Evolutionary conservation across 768 basidiomycete species (phyloP).

Genomic region (Rhodotorula toruloides): DNA sequence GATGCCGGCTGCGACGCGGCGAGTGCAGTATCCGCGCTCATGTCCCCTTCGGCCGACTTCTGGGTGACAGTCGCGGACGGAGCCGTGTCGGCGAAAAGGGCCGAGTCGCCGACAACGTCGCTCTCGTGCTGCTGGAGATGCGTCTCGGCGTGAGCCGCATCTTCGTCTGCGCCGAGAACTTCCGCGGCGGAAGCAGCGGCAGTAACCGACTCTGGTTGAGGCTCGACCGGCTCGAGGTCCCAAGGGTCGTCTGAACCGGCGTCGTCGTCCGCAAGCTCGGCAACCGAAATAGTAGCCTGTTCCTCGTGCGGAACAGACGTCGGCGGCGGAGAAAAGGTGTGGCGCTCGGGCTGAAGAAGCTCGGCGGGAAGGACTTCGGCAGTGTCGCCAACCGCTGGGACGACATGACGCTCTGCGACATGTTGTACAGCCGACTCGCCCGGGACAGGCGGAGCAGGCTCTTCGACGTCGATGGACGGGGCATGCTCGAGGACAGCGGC

Average conservation of each 20-base stretch:
- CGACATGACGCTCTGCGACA: neutral
- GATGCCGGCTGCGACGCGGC: too few species aligned
- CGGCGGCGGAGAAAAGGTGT: slow-evolving; percentile 8
- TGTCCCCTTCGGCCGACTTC: too few species aligned
- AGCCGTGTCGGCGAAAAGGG: too few species aligned
- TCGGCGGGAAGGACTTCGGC: neutral
- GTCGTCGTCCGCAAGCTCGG: neutral
- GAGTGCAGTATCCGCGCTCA: too few species aligned
- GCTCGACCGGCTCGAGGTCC: slow-evolving; percentile 13
- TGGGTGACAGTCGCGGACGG: too few species aligned
- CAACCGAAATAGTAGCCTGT: too few species aligned
- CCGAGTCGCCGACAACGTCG: too few species aligned
- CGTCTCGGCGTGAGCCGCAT: too few species aligned
- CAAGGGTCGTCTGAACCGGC: slow-evolving; percentile 2
- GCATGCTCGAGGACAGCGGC: slow-evolving; percentile 1
- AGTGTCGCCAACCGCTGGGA: neutral
- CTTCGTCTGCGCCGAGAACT: too few species aligned
- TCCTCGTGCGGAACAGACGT: neutral
- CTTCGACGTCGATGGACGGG: neutral
- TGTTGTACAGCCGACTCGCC: slow-evolving; percentile 18
- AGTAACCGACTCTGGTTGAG: neutral
- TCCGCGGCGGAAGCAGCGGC: too few species aligned
- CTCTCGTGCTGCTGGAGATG: too few species aligned
- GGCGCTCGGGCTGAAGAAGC: neutral
- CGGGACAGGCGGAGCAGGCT: neutral